A percentile compares a stretch with the other conserved stretches of the same genome.
phyloP scores from a whole-genome alignment of 2,329 filamentous ascomycete genomes.

The Hypoxylon sp. region DNA sequence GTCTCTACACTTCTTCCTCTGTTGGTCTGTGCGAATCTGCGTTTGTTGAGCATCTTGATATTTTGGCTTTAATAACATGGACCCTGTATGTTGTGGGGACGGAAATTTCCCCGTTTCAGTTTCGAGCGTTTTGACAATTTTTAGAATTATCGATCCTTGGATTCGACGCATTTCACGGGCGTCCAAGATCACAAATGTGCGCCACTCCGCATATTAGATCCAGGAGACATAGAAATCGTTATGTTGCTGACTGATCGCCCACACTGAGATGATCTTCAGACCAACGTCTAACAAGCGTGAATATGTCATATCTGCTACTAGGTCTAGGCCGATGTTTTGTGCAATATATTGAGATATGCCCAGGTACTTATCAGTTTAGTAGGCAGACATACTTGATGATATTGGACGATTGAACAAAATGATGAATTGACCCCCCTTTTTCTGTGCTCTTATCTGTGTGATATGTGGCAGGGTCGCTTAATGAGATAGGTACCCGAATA shows the following conservation, averaged over 20 bases:
- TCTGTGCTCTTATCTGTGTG: neutral
- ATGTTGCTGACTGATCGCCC: neutral
- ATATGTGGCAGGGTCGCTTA: neutral
- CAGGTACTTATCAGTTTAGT: neutral
- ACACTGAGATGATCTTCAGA: slow-evolving; percentile 21
- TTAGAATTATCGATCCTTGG: neutral
- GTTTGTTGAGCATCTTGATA: neutral
- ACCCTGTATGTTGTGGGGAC: neutral
- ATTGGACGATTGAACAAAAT: too few relatives aligned
- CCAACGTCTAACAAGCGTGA: slow-evolving; percentile 19
- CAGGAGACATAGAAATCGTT: neutral
- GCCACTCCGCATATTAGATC: neutral
- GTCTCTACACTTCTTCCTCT: neutral
- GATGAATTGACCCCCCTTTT: too few relatives aligned
- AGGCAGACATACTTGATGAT: too few relatives aligned
- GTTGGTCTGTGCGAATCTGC: neutral
- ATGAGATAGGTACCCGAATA: too few relatives aligned
- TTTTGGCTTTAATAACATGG: neutral
- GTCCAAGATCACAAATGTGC: neutral
- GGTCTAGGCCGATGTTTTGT: neutral
- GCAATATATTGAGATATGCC: neutral
- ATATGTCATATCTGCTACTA: neutral
- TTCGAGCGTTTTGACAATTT: neutral
- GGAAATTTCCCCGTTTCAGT: neutral
- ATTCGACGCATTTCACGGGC: neutral